A percentile compares a stretch with the other conserved stretches of the same genome.
phyloP scores from a whole-genome alignment of 352 stramenopile species.

The Phytophthora agathidicida region DNA sequence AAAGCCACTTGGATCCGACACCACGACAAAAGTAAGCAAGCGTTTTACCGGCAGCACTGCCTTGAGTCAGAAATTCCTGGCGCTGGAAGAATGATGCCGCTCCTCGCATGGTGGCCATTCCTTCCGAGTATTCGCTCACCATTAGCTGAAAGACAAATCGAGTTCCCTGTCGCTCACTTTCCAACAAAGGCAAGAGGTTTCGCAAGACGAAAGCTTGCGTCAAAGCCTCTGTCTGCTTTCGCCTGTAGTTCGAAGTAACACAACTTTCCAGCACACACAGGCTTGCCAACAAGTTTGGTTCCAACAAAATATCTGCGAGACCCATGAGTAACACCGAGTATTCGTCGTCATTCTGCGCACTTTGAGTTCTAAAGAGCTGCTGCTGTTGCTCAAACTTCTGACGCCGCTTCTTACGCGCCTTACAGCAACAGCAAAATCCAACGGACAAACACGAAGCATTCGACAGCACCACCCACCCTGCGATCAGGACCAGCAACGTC shows the following conservation, averaged over 20 bases:
- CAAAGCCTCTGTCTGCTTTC: conserved; percentile 2
- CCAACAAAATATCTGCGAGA: conserved; percentile 49
- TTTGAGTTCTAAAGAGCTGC: conserved; percentile 44
- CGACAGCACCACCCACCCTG: conserved; percentile 49
- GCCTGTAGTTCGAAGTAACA: neutral
- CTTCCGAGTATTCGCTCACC: conserved; percentile 35
- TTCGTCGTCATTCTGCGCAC: conserved; percentile 75
- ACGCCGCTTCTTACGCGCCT: conserved; percentile 44
- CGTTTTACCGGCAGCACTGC: conserved; percentile 42
- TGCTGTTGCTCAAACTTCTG: conserved; percentile 46
- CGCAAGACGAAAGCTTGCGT: conserved; percentile 37
- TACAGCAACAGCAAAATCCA: conserved; percentile 67
- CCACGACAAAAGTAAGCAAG: conserved; percentile 42
- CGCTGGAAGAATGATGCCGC: conserved; percentile 6
- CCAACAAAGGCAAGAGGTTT: conserved; percentile 54
- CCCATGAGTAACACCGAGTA: conserved; percentile 69
- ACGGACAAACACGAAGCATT: conserved; percentile 54
- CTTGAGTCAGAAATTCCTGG: conserved; percentile 32
- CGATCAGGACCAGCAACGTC: conserved; percentile 32
- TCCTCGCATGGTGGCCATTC: neutral
- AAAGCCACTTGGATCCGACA: conserved; percentile 43
- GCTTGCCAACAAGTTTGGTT: conserved; percentile 45
- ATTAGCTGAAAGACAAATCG: conserved; percentile 60
- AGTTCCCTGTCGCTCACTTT: conserved; percentile 52
- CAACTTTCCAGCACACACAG: conserved; percentile 36